Conservation (phyloP, 768 basidiomycete species). For the Russula ochroleuca region DNA sequence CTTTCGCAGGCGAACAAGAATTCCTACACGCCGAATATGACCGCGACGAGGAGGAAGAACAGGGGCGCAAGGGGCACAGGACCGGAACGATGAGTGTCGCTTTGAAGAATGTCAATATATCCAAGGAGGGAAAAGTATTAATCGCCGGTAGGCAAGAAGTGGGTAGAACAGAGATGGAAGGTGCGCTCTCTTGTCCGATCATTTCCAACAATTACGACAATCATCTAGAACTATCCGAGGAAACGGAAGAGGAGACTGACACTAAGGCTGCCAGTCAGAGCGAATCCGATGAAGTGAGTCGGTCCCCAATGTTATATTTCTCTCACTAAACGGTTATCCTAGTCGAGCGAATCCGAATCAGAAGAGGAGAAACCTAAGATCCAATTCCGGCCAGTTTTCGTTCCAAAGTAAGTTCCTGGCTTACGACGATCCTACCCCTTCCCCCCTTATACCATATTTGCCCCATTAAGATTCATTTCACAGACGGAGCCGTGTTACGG, state of each 20-base stretch:
- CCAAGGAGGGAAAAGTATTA: constrained; percentile 72
- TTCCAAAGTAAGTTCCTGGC: constrained; percentile 73
- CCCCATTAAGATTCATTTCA: constrained; percentile 9
- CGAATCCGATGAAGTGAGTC: constrained; percentile 45
- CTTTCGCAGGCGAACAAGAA: constrained; percentile 56
- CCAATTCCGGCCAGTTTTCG: constrained; percentile 88
- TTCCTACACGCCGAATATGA: constrained; percentile 44
- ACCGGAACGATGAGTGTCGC: constrained; percentile 60
- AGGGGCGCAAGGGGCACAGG: constrained; percentile 21
- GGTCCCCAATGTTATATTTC: constrained; percentile 6
- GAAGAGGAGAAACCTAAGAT: constrained; percentile 74
- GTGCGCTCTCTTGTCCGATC: constrained; percentile 33
- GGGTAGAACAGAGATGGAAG: constrained; percentile 58
- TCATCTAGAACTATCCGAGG: constrained; percentile 36
- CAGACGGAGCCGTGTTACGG: constrained; percentile 73
- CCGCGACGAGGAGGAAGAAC: constrained; percentile 43
- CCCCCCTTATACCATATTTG: background rate
- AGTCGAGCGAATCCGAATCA: constrained; percentile 82
- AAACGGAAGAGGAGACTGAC: constrained; percentile 48
- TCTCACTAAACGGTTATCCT: constrained; percentile 27
- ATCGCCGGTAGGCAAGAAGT: constrained; percentile 77
- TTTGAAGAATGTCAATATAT: constrained; percentile 76
- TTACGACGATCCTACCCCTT: background rate
- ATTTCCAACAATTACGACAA: constrained; percentile 20
- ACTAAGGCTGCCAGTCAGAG: constrained; percentile 36